These are phyloP conservation scores for Penicillium bialowiezense DNA, from an alignment of 495 filamentous ascomycete species.

Conservation along the genomic window DNA sequence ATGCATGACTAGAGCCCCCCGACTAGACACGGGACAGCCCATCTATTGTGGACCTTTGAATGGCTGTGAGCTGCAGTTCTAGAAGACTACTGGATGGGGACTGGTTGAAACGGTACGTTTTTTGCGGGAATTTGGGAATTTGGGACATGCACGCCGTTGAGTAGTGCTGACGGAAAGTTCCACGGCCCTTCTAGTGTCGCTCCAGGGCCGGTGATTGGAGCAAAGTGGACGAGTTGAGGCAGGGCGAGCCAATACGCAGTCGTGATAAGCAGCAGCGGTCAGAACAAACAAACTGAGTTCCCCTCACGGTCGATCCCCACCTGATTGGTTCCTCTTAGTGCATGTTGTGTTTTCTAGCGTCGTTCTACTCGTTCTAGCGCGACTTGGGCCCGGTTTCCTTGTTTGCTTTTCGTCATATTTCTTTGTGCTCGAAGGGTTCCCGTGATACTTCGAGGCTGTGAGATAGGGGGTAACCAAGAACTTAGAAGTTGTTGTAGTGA, in stretches of 20 bases:
- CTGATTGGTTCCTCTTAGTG: conserved; percentile 6
- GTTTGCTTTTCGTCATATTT: neutral
- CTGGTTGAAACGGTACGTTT: conserved; percentile 6
- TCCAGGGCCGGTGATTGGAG: conserved; percentile 5
- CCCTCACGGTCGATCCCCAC: conserved; percentile 9
- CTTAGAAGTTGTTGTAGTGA: too few relatives aligned
- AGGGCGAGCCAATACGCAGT: conserved; percentile 2
- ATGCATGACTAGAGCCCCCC: neutral
- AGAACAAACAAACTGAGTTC: conserved; percentile 7
- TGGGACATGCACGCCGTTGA: conserved; percentile 8
- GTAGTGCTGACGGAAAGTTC: conserved; percentile 17
- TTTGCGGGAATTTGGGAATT: conserved; percentile 21
- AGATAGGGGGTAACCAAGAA: too few relatives aligned
- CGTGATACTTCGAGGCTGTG: too few relatives aligned
- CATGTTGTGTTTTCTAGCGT: conserved; percentile 29
- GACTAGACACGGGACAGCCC: conserved; percentile 4
- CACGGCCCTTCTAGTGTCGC: conserved; percentile 21
- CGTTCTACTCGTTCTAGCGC: conserved; percentile 4
- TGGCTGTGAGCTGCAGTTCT: neutral
- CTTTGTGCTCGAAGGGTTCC: too few relatives aligned
- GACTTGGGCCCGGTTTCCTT: neutral
- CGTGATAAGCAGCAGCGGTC: conserved; percentile 22
- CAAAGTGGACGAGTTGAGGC: neutral
- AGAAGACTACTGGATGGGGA: conserved; percentile 4
- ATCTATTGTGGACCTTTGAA: neutral